Base-by-base conservation (phyloP, 208 protist genomes). In the Leishmania aethiopica region DNA sequence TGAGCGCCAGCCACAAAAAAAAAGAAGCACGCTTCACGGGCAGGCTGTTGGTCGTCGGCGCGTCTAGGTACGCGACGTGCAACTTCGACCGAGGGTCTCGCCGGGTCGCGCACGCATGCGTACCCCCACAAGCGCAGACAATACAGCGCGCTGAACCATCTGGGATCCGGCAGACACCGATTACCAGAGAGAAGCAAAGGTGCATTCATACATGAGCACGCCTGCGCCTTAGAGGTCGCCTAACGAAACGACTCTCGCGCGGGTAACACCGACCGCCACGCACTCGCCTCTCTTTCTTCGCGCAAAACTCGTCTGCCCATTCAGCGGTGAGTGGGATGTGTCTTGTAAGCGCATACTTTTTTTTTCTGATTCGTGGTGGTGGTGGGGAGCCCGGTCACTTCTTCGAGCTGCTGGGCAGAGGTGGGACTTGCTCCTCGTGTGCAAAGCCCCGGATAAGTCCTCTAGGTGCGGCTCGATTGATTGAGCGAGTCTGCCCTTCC, bases 361-460 rank as follows among this genome's bases (percentile, higher is more conserved):
- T 11, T 37, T 77, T 7, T 11, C 5, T 10, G 3, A 2, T 62
- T 77, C 13, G 60, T 32, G n/a, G 25, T 3, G 57, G 25, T 11
- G 57, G 57, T 8, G 0, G 57, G n/a, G 10, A 5, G 49, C 17
- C 3, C 3, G 19, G 7, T 67, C 40, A 78, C 7, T 77, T 81
- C 2, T 47, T 49, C 0, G 17, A 59, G 69, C 47, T 70, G 25
- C 66, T 80, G 0, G 84, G 87, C 25, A 88, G 42, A 47, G 78
- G 73, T 25, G 80, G 74, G 15, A 66, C 71, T 51, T 84, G 55
- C 7, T 82, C 32, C 66, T 86, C 84, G 11, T 82, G 28, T 10
- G 84, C 80, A 78, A 90, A 90, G 32, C 87, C 87, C 3, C 71
- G 78, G 17, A 79, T 64, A 8, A 88, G 79, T 32, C 87, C 84